Base-by-base conservation (phyloP, 208 protist genomes). In the Vickermania spadyakhi region DNA sequence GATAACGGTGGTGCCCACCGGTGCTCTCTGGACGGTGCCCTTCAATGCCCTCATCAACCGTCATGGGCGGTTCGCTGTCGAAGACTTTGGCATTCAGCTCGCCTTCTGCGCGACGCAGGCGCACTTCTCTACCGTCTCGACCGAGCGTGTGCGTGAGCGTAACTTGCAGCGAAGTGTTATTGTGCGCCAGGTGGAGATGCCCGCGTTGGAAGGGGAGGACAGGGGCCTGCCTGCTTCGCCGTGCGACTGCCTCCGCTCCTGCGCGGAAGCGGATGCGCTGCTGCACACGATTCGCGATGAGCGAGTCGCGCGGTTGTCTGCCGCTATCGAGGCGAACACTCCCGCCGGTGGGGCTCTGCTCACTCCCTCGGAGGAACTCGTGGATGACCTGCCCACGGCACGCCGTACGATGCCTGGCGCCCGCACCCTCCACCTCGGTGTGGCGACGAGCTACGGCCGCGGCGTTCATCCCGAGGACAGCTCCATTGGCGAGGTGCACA, bases 21-120 rank as follows among this genome's bases (percentile, higher is more conserved):
- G 79, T 29, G 11, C 42, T 60, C 49, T 96, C 25, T 93, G 88
- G 84, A 31, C 77, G 23, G 78, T 96, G 51, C 91, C 91, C 11
- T 96, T 89, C 68, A 79, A 91, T 59, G 82, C 85, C n/a, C 70
- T 96, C 49, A 79, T 96, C 58, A 75, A 78, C 49, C 57, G 68
- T 4, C 73, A 81, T 54, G 72, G 54, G 23, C 62, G 68, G n/a
- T 96, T 83, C 71, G 63, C 93, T 27, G 70, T 94, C 29, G 91
- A 96, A 67, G 74, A 87, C 54, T 75, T 81, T 41, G 79, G 84
- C 0, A 30, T 95, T 28, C 91, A 96, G 68, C 58, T 93, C 45
- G 73, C 70, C 25, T 93, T 96, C 64, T 87, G 76, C 27, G 86
- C 86, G 3, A 89, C 84, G 28, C 89, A 96, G 64, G 79, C 71